Base-by-base conservation (phyloP, 2,329 filamentous ascomycete species). In the Alternaria ethzedia region DNA sequence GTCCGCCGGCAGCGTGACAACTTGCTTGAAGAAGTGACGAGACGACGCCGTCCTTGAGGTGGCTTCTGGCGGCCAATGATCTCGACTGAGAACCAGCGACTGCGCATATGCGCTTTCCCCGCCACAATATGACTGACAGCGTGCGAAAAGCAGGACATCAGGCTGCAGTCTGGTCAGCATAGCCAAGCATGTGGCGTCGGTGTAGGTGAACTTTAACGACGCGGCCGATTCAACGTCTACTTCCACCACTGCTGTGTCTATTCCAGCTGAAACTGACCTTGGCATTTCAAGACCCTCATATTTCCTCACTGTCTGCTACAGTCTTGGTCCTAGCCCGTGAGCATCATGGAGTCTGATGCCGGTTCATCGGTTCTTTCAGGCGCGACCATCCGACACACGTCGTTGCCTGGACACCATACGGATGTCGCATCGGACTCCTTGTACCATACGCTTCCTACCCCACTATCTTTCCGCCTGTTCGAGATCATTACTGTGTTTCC, bases 401-500 rank as follows among this genome's bases (percentile, higher is more conserved):
- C 6, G 12, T 15, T 15, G 2, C 32, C 32, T n/a, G 15, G 8
- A 41, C 5, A 3, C 10, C 4, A 7, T 1, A 9, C n/a, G 36
- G 1, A 41, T 4, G 1, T 17, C 15, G 0, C 36, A 41, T 5
- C n/a, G 11, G 36, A 17, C 17, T 0, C 2, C 15, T 17, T 41
- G 15, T 41, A 41, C 0, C 1, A 41, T 4, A 2, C 4, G 36
- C 36, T 41, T 41, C 15, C 36, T 17, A 41, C 36, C 8, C 15
- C 15, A n/a, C 8, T 10, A 3, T 41, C 32, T 0, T 41, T 41
- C 3, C 32, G 32, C 1, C 32, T 41, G 8, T 10, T 41, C 1
- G 8, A 17, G 1, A 41, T 17, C 36, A 1, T 6, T 3, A 3
- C 4, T 0, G n/a, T 17, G 1, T 11, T 11, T 6, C 36, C n/a